Conservation (phyloP, 1,284 basidiomycete species). For the Irpex sp. region DNA sequence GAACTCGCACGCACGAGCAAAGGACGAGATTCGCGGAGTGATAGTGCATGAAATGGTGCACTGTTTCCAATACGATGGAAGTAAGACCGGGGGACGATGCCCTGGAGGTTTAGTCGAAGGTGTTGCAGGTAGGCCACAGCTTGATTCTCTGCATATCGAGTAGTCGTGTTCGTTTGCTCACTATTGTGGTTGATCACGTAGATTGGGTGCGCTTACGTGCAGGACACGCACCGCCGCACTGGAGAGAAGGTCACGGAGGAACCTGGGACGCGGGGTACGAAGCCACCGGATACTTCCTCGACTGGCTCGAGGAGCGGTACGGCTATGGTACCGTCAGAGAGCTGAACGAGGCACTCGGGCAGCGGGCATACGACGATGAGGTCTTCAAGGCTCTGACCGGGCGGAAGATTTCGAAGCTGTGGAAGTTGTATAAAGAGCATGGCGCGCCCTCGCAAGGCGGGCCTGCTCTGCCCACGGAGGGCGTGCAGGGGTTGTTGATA, state of each 20-base stretch:
- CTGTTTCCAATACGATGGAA: slow-evolving; percentile 66
- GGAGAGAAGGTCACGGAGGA: slow-evolving; percentile 41
- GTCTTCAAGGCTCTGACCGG: slow-evolving; percentile 55
- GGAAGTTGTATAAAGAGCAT: slow-evolving; percentile 47
- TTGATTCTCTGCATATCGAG: neutral
- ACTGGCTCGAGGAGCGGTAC: slow-evolving; percentile 60
- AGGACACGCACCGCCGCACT: slow-evolving; percentile 60
- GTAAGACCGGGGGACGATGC: slow-evolving; percentile 40
- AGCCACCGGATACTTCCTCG: slow-evolving; percentile 66
- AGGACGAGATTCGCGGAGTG: slow-evolving; percentile 62
- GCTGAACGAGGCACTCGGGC: slow-evolving; percentile 53
- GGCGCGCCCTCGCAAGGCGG: slow-evolving; percentile 2
- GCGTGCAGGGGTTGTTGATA: neutral
- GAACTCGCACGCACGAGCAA: slow-evolving; percentile 36
- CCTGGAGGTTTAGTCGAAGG: slow-evolving; percentile 71
- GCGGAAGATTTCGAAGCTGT: slow-evolving; percentile 46
- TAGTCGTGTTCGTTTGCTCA: neutral
- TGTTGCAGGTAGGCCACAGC: slow-evolving; percentile 50
- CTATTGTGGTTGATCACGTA: slow-evolving; percentile 20
- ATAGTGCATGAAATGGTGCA: slow-evolving; percentile 68
- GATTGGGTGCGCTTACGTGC: slow-evolving; percentile 68
- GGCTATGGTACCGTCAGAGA: slow-evolving; percentile 50
- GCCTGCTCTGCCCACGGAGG: neutral
- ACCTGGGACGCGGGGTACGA: slow-evolving; percentile 74
- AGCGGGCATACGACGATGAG: slow-evolving; percentile 41